These are phyloP conservation scores for Blastobotrys persicus DNA, from an alignment of 1,139 yeast species.

Conservation along the genomic window DNA sequence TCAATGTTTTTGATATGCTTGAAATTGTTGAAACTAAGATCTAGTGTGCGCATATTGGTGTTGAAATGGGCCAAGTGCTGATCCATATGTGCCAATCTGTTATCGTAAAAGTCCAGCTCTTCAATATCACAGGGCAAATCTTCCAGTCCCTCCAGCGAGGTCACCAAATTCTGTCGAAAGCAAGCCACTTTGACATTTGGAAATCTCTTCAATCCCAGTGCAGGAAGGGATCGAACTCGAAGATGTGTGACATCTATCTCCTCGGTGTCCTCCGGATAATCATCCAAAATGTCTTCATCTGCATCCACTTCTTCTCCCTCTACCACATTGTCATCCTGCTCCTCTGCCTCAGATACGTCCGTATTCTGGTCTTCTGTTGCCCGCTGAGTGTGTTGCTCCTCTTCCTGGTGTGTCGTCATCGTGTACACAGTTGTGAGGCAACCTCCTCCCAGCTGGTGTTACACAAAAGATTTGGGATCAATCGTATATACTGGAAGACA, in stretches of 20 bases:
- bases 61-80: conserved; percentile 59
- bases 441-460: not conserved
- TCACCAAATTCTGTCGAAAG: conserved; percentile 79
- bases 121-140: conserved; percentile 58
- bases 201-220: conserved; percentile 53
- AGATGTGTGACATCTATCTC: conserved; percentile 76
- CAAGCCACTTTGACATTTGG: conserved; percentile 56
- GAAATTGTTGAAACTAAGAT: conserved; percentile 87
- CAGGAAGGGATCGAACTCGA: conserved; percentile 67
- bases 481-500: too few species aligned
- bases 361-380: conserved; percentile 9
- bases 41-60: conserved; percentile 56
- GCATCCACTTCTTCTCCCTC: conserved; percentile 29
- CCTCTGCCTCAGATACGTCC: conserved; percentile 10
- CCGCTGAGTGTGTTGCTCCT: not conserved
- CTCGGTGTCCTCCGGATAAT: conserved; percentile 58
- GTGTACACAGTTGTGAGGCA: too few species aligned
- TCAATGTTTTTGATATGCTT: conserved; percentile 81
- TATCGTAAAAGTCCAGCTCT: conserved; percentile 89
- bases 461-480: too few species aligned
- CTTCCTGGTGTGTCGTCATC: conserved; percentile 5
- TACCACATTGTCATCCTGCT: conserved; percentile 17
- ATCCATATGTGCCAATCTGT: conserved; percentile 83
- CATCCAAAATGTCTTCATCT: conserved; percentile 57
- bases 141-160: conserved; percentile 68